These are phyloP conservation scores for Clitoria ternatea DNA, from an alignment of 306 rosid species.

Conservation along the genomic window DNA sequence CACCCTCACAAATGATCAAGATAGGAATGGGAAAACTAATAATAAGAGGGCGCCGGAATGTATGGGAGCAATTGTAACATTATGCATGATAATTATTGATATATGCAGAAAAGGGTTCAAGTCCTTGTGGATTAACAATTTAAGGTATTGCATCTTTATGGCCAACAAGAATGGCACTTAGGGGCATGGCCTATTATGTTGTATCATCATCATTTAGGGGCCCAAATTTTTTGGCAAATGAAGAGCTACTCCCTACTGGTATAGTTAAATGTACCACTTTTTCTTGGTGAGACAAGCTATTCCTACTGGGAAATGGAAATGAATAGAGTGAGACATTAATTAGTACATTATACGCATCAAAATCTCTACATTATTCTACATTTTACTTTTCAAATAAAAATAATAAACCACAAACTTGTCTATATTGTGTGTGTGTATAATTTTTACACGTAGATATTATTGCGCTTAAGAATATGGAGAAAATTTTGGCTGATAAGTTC, in stretches of 20 bases:
- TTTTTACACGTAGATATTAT: too few relatives aligned
- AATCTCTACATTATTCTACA: too few relatives aligned
- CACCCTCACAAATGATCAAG: neutral
- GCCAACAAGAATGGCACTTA: neutral
- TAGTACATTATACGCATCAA: too few relatives aligned
- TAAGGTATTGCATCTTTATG: neutral
- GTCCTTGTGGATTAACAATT: neutral
- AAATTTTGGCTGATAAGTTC: too few relatives aligned
- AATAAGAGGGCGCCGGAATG: neutral
- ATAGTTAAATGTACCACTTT: too few relatives aligned
- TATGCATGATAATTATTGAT: neutral
- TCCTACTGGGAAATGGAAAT: too few relatives aligned
- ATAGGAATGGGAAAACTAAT: neutral
- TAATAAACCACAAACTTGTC: too few relatives aligned
- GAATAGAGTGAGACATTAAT: too few relatives aligned
- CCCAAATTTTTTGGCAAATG: neutral
- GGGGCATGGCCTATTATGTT: neutral
- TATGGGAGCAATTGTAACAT: neutral
- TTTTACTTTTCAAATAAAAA: too few relatives aligned
- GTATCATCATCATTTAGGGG: neutral
- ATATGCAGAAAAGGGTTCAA: neutral
- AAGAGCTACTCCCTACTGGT: neutral
- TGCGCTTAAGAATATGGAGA: too few relatives aligned
- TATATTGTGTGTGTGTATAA: too few relatives aligned
- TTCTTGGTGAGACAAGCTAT: neutral